Evolutionary conservation across 805 yeast species (phyloP), one percentile per base, ranked within the genome.

Genomic region (Monosporozyma siamensis): DNA sequence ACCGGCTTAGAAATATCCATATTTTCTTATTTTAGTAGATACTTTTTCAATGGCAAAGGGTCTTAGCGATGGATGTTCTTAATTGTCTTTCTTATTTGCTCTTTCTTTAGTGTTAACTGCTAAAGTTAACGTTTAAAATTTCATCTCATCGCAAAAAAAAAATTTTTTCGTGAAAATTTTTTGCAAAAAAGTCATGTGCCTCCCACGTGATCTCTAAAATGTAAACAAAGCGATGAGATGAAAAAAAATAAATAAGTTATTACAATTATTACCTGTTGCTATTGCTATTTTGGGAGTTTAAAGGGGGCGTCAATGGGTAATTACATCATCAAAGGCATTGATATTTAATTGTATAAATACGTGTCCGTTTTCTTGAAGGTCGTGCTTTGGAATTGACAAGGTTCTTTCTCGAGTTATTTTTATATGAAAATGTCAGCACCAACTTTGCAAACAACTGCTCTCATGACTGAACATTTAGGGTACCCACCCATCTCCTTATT

Each of bases 1-100:
- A 88, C 90, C 39, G 98, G 97, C 61, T 82, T 84, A 34, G 97
- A 80, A 64, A 94, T 87, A 74, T 92, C 97, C 99, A 92, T 92
- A 35, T 49, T 30, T 7, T 15, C 21, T 8, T 21, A 12, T 25
- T 30, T 37, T 17, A 15, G 21, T n/a, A 3, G 11, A 15, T 15
- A 5, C 23, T n/a, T 6, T 23, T 35, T 12, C 25, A n/a, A n/a
- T n/a, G n/a, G n/a, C n/a, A n/a, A n/a, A n/a, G n/a, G n/a, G n/a
- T n/a, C n/a, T n/a, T n/a, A n/a, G 20, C 7, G 20, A 11, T 18
- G 32, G 6, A 14, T 11, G 8, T 12, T n/a, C 14, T 3, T 7
- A 25, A 25, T 10, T 14, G 3, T 12, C 31, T 27, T 27, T 17
- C 14, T 27, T 7, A 12, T 26, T 10, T 26, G 7, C 12, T 7